Percentiles rank a stretch among this genome's conserved stretches.
Evolutionary conservation across 2,329 filamentous ascomycete species (phyloP).

Genomic region (Cladophialophora exuberans): DNA sequence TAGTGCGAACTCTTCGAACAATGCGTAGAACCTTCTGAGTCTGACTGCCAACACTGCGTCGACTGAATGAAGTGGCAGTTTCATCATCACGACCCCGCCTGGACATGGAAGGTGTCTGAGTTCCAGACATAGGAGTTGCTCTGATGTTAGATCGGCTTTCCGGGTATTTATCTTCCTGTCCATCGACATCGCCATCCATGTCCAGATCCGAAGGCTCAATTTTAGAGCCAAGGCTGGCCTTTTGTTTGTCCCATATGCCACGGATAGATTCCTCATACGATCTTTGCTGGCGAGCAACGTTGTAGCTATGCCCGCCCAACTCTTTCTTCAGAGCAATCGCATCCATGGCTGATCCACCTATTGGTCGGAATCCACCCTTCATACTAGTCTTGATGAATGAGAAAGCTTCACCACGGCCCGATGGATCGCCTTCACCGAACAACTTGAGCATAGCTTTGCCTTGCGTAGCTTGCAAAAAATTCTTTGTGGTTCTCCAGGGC

Average conservation of each 20-base stretch:
- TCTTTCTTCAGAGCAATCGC: conserved; percentile 81
- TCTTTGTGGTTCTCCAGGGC: conserved; percentile 95
- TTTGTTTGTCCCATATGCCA: conserved; percentile 90
- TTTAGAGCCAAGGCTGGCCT: conserved; percentile 72
- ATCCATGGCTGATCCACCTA: conserved; percentile 85
- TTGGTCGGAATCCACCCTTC: conserved; percentile 94
- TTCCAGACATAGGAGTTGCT: conserved; percentile 68
- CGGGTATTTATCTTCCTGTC: conserved; percentile 51
- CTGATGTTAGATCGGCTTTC: conserved; percentile 42
- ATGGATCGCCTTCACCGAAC: conserved; percentile 92
- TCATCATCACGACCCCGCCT: conserved; percentile 66
- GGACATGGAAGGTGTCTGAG: conserved; percentile 60
- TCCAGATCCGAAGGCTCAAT: conserved; percentile 74
- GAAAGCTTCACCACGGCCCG: conserved; percentile 88
- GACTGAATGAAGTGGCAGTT: conserved; percentile 76
- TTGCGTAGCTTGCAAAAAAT: conserved; percentile 89
- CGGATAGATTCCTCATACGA: conserved; percentile 90
- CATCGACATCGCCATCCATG: conserved; percentile 61
- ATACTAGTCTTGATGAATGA: conserved; percentile 98
- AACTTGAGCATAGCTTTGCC: conserved; percentile 97
- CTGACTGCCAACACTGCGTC: conserved; percentile 70
- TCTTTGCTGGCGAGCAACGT: conserved; percentile 90
- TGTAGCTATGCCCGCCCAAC: conserved; percentile 89
- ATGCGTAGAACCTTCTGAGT: conserved; percentile 61
- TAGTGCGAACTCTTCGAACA: conserved; percentile 62